phyloP scores from a whole-genome alignment of 441 rosid genomes.

The Erodium moschatum region DNA sequence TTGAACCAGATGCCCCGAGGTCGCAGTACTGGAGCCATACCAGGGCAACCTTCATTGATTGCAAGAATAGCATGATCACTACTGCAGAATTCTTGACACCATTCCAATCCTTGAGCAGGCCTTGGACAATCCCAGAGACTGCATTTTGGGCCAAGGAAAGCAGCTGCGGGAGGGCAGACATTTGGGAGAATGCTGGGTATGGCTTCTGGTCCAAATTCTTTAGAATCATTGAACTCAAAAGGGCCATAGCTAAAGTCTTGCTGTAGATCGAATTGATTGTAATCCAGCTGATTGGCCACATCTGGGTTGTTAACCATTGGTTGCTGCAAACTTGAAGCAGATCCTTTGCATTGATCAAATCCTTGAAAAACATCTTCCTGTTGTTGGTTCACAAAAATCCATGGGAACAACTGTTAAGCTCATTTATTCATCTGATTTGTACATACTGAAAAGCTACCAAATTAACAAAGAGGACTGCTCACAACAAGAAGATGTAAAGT shows the following conservation, averaged over 20 bases:
- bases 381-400: conserved; percentile 26
- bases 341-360: conserved; percentile 35
- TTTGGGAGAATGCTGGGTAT: conserved; percentile 32
- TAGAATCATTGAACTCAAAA: conserved; percentile 27
- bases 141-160: conserved; percentile 58
- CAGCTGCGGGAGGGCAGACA: conserved; percentile 47
- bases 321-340: conserved; percentile 29
- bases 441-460: not conserved
- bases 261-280: conserved; percentile 35
- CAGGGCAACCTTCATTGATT: conserved; percentile 36
- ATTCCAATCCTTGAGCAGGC: conserved; percentile 50
- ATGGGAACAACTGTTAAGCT: conserved; percentile 26
- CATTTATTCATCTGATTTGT: not conserved
- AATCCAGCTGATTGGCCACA: conserved; percentile 39
- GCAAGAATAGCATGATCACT: conserved; percentile 46
- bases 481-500: not conserved
- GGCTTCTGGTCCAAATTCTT: conserved; percentile 26
- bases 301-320: conserved; percentile 29
- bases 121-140: conserved; percentile 65
- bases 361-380: conserved; percentile 34
- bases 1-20: conserved; percentile 53
- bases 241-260: conserved; percentile 37
- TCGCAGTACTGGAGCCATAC: conserved; percentile 43
- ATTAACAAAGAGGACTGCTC: not conserved
- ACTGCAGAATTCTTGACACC: conserved; percentile 46